Conservation (phyloP, 2,329 filamentous ascomycete species). For the Sclerotinia trifoliorum region DNA sequence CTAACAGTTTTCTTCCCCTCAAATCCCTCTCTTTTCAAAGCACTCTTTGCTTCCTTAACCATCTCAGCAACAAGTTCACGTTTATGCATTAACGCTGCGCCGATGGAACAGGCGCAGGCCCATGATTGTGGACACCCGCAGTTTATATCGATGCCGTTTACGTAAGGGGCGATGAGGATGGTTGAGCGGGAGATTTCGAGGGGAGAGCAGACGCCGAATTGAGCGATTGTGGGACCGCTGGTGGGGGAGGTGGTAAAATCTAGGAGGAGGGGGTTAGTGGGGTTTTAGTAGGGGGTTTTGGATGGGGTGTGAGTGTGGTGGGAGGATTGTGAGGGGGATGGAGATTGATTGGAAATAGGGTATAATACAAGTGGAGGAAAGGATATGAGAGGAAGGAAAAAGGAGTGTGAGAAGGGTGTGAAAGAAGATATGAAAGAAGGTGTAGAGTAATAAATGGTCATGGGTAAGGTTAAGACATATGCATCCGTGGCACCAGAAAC, state of each 20-base stretch:
- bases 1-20: conserved; percentile 53
- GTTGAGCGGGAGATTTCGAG: conserved; percentile 62
- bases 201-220: conserved; percentile 64
- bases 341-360: too few relatives aligned
- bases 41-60: conserved; percentile 55
- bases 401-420: neutral
- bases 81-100: conserved; percentile 66
- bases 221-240: conserved; percentile 59
- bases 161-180: conserved; percentile 59
- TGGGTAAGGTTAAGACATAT: neutral
- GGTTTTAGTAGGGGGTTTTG: too few relatives aligned
- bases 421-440: too few relatives aligned
- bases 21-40: conserved; percentile 55
- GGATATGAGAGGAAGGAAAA: neutral
- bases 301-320: too few relatives aligned
- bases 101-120: conserved; percentile 67
- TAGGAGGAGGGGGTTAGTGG: conserved; percentile 28
- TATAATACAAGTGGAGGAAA: too few relatives aligned
- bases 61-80: conserved; percentile 66
- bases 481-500: neutral
- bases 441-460: neutral
- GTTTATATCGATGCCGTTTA: conserved; percentile 67
- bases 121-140: conserved; percentile 73
- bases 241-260: conserved; percentile 61
- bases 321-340: neutral